These are phyloP conservation scores for Serpula lacrymans DNA, from an alignment of 768 basidiomycete species.

Conservation along the genomic window DNA sequence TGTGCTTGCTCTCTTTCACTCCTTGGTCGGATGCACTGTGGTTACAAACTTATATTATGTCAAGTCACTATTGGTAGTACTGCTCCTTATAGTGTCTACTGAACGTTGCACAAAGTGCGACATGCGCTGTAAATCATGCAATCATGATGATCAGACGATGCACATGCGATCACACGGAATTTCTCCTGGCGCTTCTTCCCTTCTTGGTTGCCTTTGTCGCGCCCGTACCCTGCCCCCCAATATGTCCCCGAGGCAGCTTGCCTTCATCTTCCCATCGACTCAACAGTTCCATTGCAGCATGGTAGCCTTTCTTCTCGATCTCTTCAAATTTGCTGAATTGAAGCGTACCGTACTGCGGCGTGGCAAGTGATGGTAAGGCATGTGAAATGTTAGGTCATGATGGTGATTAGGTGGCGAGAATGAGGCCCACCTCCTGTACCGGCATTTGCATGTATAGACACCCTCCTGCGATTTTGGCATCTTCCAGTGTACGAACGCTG, in stretches of 20 bases:
- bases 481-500: slow-evolving; percentile 90
- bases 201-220: slow-evolving; percentile 50
- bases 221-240: slow-evolving; percentile 50
- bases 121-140: background rate
- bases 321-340: slow-evolving; percentile 90
- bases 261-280: slow-evolving; percentile 82
- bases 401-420: too few relatives aligned
- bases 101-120: too few relatives aligned
- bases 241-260: slow-evolving; percentile 68
- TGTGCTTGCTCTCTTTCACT: too few relatives aligned
- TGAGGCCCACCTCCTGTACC: slow-evolving; percentile 84
- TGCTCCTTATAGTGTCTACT: too few relatives aligned
- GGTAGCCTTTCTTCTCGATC: slow-evolving; percentile 78
- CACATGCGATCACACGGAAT: slow-evolving; percentile 56
- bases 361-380: slow-evolving; percentile 3
- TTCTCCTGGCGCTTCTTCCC: slow-evolving; percentile 74
- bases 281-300: slow-evolving; percentile 66
- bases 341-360: slow-evolving; percentile 77
- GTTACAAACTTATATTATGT: too few relatives aligned
- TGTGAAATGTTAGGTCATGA: background rate
- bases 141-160: background rate
- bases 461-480: slow-evolving; percentile 86
- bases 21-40: too few relatives aligned
- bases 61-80: too few relatives aligned
- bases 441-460: slow-evolving; percentile 95